phyloP scores from a whole-genome alignment of 176 grass and related monocot genomes.

The Oryza rufipogon region DNA sequence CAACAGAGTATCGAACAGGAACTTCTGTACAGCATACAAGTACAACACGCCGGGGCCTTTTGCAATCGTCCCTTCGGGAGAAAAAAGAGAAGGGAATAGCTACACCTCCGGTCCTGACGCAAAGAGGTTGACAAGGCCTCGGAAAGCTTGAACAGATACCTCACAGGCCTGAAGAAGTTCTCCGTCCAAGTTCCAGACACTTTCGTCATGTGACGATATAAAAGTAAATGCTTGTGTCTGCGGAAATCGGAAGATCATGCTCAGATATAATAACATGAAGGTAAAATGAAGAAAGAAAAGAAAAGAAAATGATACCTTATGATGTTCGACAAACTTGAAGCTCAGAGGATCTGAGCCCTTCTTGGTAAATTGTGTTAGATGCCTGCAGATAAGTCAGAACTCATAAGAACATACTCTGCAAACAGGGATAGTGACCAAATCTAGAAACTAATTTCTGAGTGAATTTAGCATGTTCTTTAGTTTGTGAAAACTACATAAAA shows the following conservation, averaged over 20 bases:
- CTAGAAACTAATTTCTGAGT: background rate
- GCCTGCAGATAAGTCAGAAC: constrained; percentile 53
- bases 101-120: constrained; percentile 85
- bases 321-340: constrained; percentile 89
- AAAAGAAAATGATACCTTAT: constrained; percentile 57
- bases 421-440: background rate
- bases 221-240: constrained; percentile 88
- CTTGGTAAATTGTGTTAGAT: constrained; percentile 86
- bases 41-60: background rate
- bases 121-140: constrained; percentile 82
- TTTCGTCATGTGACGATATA: constrained; percentile 66
- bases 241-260: constrained; percentile 2
- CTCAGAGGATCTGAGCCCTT: constrained; percentile 76
- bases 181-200: constrained; percentile 91
- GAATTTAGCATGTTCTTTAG: background rate
- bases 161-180: constrained; percentile 79
- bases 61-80: background rate
- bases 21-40: constrained; percentile 14
- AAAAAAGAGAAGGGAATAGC: background rate
- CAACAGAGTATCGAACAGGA: background rate
- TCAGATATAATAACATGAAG: background rate
- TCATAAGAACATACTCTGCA: constrained; percentile 4
- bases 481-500: constrained; percentile 1
- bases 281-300: background rate
- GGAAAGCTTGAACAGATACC: constrained; percentile 76